These are phyloP conservation scores for Plantago lanceolata DNA, from an alignment of 305 asterid species.

Conservation along the genomic window DNA sequence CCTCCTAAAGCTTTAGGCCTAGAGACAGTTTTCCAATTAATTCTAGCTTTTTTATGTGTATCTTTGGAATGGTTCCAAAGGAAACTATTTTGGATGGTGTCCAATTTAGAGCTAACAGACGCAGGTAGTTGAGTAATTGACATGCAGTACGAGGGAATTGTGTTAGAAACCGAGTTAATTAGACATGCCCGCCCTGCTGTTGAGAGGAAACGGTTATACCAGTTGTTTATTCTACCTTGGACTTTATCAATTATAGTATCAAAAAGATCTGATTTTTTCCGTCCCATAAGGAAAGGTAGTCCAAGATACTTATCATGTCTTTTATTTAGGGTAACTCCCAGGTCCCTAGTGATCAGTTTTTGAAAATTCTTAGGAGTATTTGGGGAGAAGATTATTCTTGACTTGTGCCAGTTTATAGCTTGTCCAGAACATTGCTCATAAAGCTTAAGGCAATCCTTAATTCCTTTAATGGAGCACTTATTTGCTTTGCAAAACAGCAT, in stretches of 20 bases:
- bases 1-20: too few relatives aligned
- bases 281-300: neutral
- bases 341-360: neutral
- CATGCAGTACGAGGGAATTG: neutral
- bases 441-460: neutral
- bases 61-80: too few relatives aligned
- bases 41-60: too few relatives aligned
- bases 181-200: neutral
- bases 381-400: neutral
- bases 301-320: neutral
- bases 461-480: neutral
- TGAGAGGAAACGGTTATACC: neutral
- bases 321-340: neutral
- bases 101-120: neutral
- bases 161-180: neutral
- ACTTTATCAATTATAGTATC: neutral
- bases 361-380: neutral
- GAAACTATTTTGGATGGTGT: too few relatives aligned
- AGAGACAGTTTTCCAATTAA: too few relatives aligned
- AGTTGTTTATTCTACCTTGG: neutral
- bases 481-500: neutral
- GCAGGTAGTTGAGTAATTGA: neutral
- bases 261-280: neutral
- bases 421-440: neutral
- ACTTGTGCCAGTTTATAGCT: neutral